Evolutionary conservation across 768 basidiomycete genomes (phyloP).

Genomic region (Russula sp.): DNA sequence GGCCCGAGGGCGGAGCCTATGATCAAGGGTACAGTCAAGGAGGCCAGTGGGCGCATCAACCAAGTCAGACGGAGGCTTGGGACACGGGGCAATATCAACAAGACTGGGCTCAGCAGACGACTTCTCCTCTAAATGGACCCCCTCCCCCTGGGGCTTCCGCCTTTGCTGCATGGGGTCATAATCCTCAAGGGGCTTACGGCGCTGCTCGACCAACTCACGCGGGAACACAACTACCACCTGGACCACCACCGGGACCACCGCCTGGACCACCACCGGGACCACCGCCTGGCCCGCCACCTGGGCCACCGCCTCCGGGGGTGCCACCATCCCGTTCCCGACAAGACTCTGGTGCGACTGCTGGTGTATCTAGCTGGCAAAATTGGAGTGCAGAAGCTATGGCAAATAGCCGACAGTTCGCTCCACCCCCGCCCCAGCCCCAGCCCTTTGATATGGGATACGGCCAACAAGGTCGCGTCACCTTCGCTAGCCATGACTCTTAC

Average conservation of each 20-base stretch:
- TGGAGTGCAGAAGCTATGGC: constrained; percentile 18
- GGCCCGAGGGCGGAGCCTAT: background rate
- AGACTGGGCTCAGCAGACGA: background rate
- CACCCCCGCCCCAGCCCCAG: background rate
- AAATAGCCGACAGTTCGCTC: background rate
- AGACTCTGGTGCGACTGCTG: background rate
- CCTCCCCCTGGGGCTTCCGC: background rate
- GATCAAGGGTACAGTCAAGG: constrained; percentile 5
- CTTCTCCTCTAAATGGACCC: background rate
- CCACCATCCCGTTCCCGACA: background rate
- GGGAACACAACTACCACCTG: background rate
- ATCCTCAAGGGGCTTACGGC: background rate
- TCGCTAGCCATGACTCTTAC: constrained; percentile 10
- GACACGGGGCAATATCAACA: constrained; percentile 3
- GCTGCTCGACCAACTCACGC: background rate
- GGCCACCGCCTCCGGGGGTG: background rate
- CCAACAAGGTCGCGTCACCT: constrained; percentile 10
- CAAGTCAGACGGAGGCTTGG: background rate
- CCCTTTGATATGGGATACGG: background rate
- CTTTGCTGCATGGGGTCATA: background rate
- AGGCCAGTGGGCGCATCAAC: constrained; percentile 4
- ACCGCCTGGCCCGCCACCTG: background rate
- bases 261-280: no score
- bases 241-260: background rate
- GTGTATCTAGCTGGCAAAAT: constrained; percentile 7